Evolutionary conservation across 2,329 filamentous ascomycete genomes (phyloP), one percentile per base, ranked within the genome.

Genomic region (Venturia carpophila): DNA sequence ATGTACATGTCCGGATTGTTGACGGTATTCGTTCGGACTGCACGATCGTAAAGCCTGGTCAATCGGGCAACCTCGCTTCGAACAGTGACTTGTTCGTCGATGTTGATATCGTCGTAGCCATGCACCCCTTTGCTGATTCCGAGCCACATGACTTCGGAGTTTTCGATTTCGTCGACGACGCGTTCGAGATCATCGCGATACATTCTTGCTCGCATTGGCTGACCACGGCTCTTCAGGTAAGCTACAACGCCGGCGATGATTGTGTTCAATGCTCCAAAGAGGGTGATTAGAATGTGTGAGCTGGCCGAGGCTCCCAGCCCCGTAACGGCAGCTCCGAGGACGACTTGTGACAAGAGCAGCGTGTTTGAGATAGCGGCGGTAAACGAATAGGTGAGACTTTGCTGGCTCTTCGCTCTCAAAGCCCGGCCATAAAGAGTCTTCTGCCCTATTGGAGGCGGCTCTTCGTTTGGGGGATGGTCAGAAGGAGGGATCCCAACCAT

Each of bases 31-130:
- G 39, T 65, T n/a, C 65, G 37, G 13, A 66, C 55, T 9, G 63
- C 65, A 13, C 58, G 62, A 34, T 66, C 65, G 49, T 66, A 66
- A 13, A 66, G 61, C 39, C 65, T 65, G 3, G 65, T 66, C 17
- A 66, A 37, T 24, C 65, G 21, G 17, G 65, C 65, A n/a, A 66
- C 63, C 24, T 66, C 65, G 15, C 73, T 75, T 1, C 77, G 69
- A 0, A 79, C 76, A n/a, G 75, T 79, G 41, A 79, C 76, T 5
- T 69, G 67, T 30, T 77, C 75, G 42, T 79, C 77, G 2, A 75
- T 78, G 63, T 78, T 77, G 52, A 80, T 78, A 47, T 78, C 78
- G 65, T 78, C 75, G 68, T 79, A 80, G 13, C 78, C 78, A 64
- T 80, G 77, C 13, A 75, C 71, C 2, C 72, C 72, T n/a, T 72